Percentiles rank a stretch among this genome's conserved stretches.
These are phyloP conservation scores for Cinchona pubescens DNA, from an alignment of 257 asterid genomes.

Conservation along the genomic window DNA sequence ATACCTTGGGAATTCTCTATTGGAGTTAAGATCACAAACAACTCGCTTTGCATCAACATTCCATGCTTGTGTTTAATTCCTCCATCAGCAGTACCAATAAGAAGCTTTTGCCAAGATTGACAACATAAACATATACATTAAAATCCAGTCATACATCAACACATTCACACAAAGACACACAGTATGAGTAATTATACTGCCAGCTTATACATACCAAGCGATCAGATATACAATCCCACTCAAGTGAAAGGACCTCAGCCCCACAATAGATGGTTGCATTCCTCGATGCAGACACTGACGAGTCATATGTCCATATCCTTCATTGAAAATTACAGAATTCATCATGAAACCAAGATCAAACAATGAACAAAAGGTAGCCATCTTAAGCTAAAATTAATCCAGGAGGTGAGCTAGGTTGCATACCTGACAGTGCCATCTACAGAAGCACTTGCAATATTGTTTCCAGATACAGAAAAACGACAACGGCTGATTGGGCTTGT, in stretches of 20 bases:
- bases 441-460: slow-evolving; percentile 97
- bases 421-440: slow-evolving; percentile 94
- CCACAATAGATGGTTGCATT: slow-evolving; percentile 98
- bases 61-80: slow-evolving; percentile 98
- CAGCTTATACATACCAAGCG: slow-evolving; percentile 64
- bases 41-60: slow-evolving; percentile 94
- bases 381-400: background rate
- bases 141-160: slow-evolving; percentile 23
- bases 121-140: slow-evolving; percentile 31
- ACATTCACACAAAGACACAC: background rate
- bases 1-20: slow-evolving; percentile 82
- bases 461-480: slow-evolving; percentile 94
- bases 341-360: slow-evolving; percentile 1
- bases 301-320: slow-evolving; percentile 96
- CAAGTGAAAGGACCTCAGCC: slow-evolving; percentile 93
- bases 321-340: slow-evolving; percentile 18
- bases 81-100: slow-evolving; percentile 98
- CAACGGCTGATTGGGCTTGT: slow-evolving; percentile 92
- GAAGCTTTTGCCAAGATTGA: slow-evolving; percentile 67
- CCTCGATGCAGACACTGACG: slow-evolving; percentile 75
- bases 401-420: background rate
- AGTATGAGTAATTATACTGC: background rate
- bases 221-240: slow-evolving; percentile 98
- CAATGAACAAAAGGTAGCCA: background rate
- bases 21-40: slow-evolving; percentile 81